Conservation (phyloP, 257 asterid species). For the Paraleonurus japonicus region DNA sequence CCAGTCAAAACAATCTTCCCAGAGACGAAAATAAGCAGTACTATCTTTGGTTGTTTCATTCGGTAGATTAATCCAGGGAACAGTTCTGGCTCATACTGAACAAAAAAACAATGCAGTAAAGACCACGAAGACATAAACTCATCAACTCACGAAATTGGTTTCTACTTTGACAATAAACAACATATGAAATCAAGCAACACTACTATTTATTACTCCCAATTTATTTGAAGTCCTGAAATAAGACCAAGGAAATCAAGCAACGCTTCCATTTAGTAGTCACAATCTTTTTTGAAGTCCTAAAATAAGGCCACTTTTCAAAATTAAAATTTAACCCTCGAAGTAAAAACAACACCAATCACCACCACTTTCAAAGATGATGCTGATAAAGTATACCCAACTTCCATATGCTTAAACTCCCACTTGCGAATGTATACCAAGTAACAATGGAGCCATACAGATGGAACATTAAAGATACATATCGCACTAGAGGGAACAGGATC, state of each 20-base stretch:
- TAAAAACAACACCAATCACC: neutral
- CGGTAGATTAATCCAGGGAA: constrained; percentile 92
- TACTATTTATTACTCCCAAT: neutral
- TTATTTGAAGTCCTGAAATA: neutral
- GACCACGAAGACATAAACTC: neutral
- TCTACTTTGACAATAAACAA: no score
- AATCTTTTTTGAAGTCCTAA: neutral
- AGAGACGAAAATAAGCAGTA: constrained; percentile 87
- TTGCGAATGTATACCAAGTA: neutral
- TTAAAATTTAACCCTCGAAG: neutral
- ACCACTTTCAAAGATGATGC: neutral
- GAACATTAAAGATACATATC: neutral
- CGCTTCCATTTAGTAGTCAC: neutral
- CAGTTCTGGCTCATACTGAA: constrained; percentile 92
- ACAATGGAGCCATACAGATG: neutral
- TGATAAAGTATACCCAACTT: neutral
- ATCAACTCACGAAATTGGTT: no score
- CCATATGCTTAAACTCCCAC: neutral
- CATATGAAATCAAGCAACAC: neutral
- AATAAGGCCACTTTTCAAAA: neutral
- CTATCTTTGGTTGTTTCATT: constrained; percentile 94
- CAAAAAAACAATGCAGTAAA: constrained; percentile 29
- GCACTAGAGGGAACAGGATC: neutral
- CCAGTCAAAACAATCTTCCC: constrained; percentile 97
- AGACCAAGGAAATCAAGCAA: no score